Evolutionary conservation across 371 early-diverging fungal genomes (phyloP), one percentile per base, ranked within the genome.

Genomic region (Enterospora canceri): DNA sequence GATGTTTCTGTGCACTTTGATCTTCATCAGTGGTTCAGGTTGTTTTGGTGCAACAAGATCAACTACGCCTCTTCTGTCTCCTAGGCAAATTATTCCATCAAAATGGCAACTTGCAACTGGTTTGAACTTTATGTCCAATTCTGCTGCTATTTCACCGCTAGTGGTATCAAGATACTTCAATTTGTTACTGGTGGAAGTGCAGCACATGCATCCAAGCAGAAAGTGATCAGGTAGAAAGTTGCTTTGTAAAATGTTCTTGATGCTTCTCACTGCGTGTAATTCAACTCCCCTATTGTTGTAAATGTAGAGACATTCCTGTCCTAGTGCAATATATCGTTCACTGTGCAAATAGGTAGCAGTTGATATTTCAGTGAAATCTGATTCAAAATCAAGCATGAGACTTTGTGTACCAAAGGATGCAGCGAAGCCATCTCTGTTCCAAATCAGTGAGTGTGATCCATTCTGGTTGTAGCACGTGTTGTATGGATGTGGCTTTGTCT

Each of bases 191-290:
- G 24, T 26, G 79, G 87, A 86, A 40, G 89, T 83, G 15, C n/a
- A n/a, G 40, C 40, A 40, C 8, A 21, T 5, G 53, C 89, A 83
- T 40, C 86, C 86, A 33, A 97, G 84, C 71, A 97, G 79, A 76
- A 89, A 94, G 76, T 97, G 97, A 80, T 91, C 91, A 12, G 93
- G 94, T 65, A 97, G 78, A 77, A 90, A 97, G 60, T 89, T 89
- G 49, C 95, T 79, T 60, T 83, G 83, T 72, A 84, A 86, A 26
- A 87, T 87, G 71, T 89, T 87, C 15, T 82, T 81, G 72, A 91
- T 90, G 46, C 88, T 84, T 64, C 86, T 82, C 68, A 94, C 72
- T 54, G 88, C 87, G 79, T 97, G 96, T 29, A 94, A 77, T 80
- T 97, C 97, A 21, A 87, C 77, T 26, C 97, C 96, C 2, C 83